Evolutionary conservation across 1,284 basidiomycete genomes (phyloP).

Genomic region (Salmacisia buchloeana): DNA sequence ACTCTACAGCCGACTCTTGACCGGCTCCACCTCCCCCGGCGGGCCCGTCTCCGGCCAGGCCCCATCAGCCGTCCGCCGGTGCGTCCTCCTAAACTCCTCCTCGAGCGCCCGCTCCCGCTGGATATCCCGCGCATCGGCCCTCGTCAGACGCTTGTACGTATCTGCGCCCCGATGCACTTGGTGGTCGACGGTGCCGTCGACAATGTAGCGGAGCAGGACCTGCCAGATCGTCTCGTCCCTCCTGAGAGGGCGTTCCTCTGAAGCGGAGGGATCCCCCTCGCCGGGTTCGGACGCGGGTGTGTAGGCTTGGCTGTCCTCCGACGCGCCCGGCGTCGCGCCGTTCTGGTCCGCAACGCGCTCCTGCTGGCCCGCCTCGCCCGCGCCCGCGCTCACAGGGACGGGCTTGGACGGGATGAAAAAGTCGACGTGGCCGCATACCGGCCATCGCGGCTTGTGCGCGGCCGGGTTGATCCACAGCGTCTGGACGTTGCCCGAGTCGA

Average conservation of each 20-base stretch:
- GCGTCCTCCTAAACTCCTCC: conserved; percentile 12
- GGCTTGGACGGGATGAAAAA: conserved; percentile 15
- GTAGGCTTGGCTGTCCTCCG: conserved; percentile 29
- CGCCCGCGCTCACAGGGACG: conserved; percentile 1
- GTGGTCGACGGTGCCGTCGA: conserved; percentile 21
- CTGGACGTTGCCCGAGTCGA: conserved; percentile 24
- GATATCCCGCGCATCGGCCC: conserved; percentile 10
- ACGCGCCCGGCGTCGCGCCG: background rate
- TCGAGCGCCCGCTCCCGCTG: conserved; percentile 20
- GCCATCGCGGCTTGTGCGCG: conserved; percentile 23
- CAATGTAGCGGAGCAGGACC: conserved; percentile 28
- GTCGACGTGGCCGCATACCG: conserved; percentile 28
- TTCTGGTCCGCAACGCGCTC: no score
- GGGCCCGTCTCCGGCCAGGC: background rate
- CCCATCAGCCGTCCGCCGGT: background rate
- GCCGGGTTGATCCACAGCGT: conserved; percentile 35
- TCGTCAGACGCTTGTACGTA: conserved; percentile 25
- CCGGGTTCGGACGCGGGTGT: conserved; percentile 15
- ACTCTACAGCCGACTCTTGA: background rate
- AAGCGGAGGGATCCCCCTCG: conserved; percentile 14
- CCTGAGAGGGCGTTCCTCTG: conserved; percentile 7
- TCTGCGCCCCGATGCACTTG: no score
- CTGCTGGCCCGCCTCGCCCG: conserved; percentile 17
- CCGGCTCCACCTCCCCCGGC: background rate
- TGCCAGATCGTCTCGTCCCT: conserved; percentile 37